phyloP scores from a whole-genome alignment of 108 stramenopile genomes.

The Aureococcus anophagefferens region DNA sequence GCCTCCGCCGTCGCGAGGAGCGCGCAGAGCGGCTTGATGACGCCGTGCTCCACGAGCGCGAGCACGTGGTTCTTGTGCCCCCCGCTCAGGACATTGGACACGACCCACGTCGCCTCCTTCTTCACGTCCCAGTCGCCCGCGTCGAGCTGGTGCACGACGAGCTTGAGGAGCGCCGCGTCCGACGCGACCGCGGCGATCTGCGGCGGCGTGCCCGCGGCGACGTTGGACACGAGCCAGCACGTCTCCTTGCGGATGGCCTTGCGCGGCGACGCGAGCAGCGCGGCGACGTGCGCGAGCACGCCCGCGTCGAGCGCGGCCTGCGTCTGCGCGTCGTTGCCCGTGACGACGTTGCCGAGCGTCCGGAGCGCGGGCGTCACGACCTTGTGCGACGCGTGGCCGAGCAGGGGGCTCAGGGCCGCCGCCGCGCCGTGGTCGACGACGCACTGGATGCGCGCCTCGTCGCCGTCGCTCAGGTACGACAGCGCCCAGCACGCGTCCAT shows the following conservation, averaged over 20 bases:
- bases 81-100: conserved; percentile 64
- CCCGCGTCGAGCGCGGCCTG: conserved; percentile 73
- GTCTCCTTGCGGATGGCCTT: conserved; percentile 71
- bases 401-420: conserved; percentile 40
- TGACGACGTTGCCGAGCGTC: conserved; percentile 83
- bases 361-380: conserved; percentile 68
- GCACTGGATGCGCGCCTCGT: conserved; percentile 59
- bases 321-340: conserved; percentile 73
- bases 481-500: conserved; percentile 77
- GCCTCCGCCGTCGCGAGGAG: conserved; percentile 52
- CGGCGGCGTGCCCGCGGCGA: conserved; percentile 71
- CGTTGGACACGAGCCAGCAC: conserved; percentile 78
- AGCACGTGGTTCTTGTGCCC: conserved; percentile 44
- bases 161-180: conserved; percentile 28
- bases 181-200: conserved; percentile 51
- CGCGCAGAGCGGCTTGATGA: conserved; percentile 53
- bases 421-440: conserved; percentile 49
- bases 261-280: conserved; percentile 32
- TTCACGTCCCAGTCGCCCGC: conserved; percentile 68
- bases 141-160: conserved; percentile 43
- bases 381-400: conserved; percentile 24
- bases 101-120: conserved; percentile 78
- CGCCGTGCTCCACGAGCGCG: conserved; percentile 53
- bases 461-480: conserved; percentile 75
- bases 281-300: conserved; percentile 37